Evolutionary conservation across 768 basidiomycete genomes (phyloP), one percentile per base, ranked within the genome.

Genomic region (Amanita rimosa): DNA sequence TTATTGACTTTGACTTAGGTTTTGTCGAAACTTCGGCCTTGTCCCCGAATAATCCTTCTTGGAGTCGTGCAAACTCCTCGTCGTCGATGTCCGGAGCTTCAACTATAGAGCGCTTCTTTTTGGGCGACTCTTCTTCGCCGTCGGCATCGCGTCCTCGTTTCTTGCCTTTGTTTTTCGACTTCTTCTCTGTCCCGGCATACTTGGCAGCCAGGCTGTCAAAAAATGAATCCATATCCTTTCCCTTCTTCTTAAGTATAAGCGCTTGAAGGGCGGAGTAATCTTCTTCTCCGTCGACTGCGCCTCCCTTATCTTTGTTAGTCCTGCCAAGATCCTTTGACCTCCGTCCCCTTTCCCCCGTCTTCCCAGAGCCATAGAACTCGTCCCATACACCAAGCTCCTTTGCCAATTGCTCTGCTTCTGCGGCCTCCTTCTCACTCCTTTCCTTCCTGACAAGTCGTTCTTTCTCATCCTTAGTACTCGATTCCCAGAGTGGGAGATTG

Each of bases 351-450:
- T 77, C 68, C 6, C 78, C 76, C 1, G 72, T 62, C 64, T 83
- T 86, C 3, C 85, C 88, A 53, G 71, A 79, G 4, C 85, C 88
- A 58, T 87, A 91, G 57, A 92, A 92, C 56, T 92, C 89, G 49
- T 96, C 92, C 90, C 91, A 94, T 8, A 96, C 86, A 2, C 92
- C 93, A 13, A 97, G 65, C 53, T 90, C 88, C 55, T 81, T 88
- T 4, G 93, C 93, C 36, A 83, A 66, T 16, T 76, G 71, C 63
- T 90, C 93, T 3, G 93, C 93, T 57, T 95, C 90, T 48, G 68
- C 67, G 1, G 88, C 89, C 62, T 94, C 92, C 61, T 82, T 84
- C 53, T 81, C 71, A 1, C 80, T 76, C 57, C 78, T 75, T 63
- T 85, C 89, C 68, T 73, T 75, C 38, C 93, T 74, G 16, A 80